phyloP scores from a whole-genome alignment of 164 flowering plant genomes.

The Stephania cephalantha region DNA sequence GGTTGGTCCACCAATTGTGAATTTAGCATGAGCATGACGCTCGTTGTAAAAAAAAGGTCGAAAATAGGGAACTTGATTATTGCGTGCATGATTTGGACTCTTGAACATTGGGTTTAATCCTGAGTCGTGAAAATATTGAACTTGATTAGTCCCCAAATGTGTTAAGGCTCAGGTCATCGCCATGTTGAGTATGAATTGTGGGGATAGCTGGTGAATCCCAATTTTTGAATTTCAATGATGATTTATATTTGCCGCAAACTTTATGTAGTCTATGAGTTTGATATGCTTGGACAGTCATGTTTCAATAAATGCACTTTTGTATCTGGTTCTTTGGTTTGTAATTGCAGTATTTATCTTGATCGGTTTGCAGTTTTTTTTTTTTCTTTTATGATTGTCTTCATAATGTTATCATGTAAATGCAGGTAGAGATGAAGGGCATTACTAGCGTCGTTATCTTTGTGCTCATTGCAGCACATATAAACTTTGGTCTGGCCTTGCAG shows the following conservation, averaged over 20 bases:
- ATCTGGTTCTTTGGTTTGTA: background rate
- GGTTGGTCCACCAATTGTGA: no score
- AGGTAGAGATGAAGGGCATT: slow-evolving; percentile 1
- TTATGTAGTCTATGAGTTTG: background rate
- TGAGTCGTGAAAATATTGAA: no score
- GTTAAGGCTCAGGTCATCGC: no score
- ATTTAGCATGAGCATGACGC: no score
- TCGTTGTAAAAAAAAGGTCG: no score
- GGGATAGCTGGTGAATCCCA: no score
- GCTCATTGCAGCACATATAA: background rate
- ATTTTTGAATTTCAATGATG: background rate
- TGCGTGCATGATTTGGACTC: no score
- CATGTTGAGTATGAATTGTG: no score
- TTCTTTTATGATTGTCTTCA: background rate
- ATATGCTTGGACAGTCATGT: background rate
- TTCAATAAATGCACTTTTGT: background rate
- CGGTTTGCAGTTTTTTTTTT: background rate
- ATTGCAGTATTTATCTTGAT: background rate
- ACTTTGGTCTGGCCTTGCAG: background rate
- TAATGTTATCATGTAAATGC: background rate
- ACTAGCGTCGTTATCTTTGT: background rate
- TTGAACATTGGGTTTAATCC: no score
- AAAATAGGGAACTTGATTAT: no score
- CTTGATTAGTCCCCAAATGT: no score
- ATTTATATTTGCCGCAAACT: background rate